Evolutionary conservation across 2,329 filamentous ascomycete species (phyloP).

Genomic region (Grosmannia penicillata): DNA sequence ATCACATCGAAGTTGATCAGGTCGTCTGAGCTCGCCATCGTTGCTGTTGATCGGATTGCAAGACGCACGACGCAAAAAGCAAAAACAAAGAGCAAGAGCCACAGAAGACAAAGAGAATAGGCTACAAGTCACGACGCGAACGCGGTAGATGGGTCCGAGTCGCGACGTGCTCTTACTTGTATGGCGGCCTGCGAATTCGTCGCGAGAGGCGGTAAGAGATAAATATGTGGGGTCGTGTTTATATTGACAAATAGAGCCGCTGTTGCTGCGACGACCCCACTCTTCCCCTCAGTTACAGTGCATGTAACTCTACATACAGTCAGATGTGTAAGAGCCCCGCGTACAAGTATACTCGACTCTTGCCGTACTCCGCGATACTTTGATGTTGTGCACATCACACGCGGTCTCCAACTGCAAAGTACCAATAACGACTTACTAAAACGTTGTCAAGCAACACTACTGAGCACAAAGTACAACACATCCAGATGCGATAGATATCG

Average conservation of each 20-base stretch:
- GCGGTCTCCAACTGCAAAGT: too few relatives aligned
- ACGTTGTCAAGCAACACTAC: too few relatives aligned
- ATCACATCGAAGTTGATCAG: conserved; percentile 77
- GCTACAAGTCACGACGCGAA: conserved; percentile 3
- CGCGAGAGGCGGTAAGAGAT: too few relatives aligned
- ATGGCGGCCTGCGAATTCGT: too few relatives aligned
- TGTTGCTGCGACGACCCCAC: conserved; percentile 10
- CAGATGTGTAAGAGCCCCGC: not conserved
- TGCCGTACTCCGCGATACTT: too few relatives aligned
- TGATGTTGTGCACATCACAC: too few relatives aligned
- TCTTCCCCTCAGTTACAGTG: not conserved
- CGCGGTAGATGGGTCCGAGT: too few relatives aligned
- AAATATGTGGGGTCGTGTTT: conserved; percentile 5
- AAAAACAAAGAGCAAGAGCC: not conserved
- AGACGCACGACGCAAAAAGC: not conserved
- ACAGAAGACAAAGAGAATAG: not conserved
- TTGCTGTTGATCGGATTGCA: not conserved
- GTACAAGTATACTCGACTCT: conserved; percentile 10
- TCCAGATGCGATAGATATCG: too few relatives aligned
- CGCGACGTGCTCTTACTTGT: too few relatives aligned
- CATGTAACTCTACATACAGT: not conserved
- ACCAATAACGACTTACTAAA: too few relatives aligned
- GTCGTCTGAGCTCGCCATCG: conserved; percentile 23
- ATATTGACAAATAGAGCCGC: conserved; percentile 10
- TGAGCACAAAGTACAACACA: too few relatives aligned